Evolutionary conservation across 768 basidiomycete species (phyloP).

Genomic region (Leucocoprinus birnbaumii): DNA sequence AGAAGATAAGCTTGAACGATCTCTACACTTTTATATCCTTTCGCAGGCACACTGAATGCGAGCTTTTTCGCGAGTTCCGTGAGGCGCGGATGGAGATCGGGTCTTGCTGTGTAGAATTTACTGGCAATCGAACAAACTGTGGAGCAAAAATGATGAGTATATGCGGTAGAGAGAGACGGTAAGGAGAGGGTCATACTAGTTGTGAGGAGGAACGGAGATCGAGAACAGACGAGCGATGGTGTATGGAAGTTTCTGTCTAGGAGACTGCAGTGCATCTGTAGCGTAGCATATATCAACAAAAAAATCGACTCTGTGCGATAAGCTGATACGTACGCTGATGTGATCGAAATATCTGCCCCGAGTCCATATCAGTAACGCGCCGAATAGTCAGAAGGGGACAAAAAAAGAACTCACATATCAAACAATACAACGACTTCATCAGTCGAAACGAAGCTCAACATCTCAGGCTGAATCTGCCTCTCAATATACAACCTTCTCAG

Average conservation of each 20-base stretch:
- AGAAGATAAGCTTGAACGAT: conserved; percentile 95
- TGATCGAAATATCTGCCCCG: conserved; percentile 68
- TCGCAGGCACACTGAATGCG: conserved; percentile 82
- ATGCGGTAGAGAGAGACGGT: not conserved
- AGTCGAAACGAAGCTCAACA: conserved; percentile 82
- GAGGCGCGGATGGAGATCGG: conserved; percentile 78
- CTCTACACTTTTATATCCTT: conserved; percentile 90
- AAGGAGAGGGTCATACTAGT: conserved; percentile 57
- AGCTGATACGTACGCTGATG: conserved; percentile 53
- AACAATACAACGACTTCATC: conserved; percentile 93
- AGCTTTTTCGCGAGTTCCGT: conserved; percentile 84
- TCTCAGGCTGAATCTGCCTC: conserved; percentile 89
- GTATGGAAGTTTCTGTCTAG: conserved; percentile 91
- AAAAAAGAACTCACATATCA: conserved; percentile 62
- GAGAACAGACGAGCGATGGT: conserved; percentile 87
- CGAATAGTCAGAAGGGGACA: conserved; percentile 12
- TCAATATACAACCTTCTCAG: conserved; percentile 82
- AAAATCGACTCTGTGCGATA: not conserved
- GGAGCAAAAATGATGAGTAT: conserved; percentile 1
- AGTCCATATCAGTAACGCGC: too few relatives aligned
- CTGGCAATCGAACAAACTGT: conserved; percentile 94
- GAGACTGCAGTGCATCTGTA: conserved; percentile 74
- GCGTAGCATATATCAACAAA: not conserved
- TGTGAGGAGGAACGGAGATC: conserved; percentile 93
- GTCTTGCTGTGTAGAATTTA: conserved; percentile 80